These are phyloP conservation scores for Prunella vulgaris DNA, from an alignment of 257 asterid species.

Conservation along the genomic window DNA sequence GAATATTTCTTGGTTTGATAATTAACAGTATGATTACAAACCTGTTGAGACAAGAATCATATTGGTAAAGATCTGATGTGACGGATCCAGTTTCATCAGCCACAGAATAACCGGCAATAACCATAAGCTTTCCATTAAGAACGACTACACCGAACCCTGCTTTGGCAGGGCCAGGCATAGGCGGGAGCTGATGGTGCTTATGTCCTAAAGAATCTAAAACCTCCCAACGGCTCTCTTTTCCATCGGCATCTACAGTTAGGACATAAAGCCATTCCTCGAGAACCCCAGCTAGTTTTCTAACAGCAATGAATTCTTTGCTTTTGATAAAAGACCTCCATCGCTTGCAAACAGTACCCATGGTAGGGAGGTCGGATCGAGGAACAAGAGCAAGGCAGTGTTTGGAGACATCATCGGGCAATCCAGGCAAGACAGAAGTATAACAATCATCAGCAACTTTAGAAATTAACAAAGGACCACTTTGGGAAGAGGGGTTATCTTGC, in stretches of 20 bases:
- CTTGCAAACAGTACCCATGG: slow-evolving; percentile 68
- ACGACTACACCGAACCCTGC: slow-evolving; percentile 62
- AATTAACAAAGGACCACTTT: slow-evolving; percentile 21
- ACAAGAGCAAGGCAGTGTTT: slow-evolving; percentile 78
- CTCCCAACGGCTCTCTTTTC: slow-evolving; percentile 71
- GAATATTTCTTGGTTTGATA: too few relatives aligned
- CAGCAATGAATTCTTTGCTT: slow-evolving; percentile 61
- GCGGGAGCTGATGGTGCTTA: slow-evolving; percentile 43
- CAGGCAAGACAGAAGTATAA: slow-evolving; percentile 54
- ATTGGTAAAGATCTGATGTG: slow-evolving; percentile 63
- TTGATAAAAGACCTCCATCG: slow-evolving; percentile 67
- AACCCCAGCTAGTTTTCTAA: slow-evolving; percentile 67
- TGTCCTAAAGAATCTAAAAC: slow-evolving; percentile 62
- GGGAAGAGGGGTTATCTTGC: slow-evolving; percentile 24
- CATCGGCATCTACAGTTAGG: slow-evolving; percentile 50
- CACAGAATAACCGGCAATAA: slow-evolving; percentile 56
- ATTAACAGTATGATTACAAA: too few relatives aligned
- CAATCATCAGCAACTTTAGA: slow-evolving; percentile 24
- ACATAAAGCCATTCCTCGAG: slow-evolving; percentile 89
- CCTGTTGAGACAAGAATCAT: slow-evolving; percentile 85
- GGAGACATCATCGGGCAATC: slow-evolving; percentile 81
- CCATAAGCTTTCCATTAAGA: slow-evolving; percentile 68
- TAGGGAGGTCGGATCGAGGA: slow-evolving; percentile 61
- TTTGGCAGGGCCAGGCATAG: slow-evolving; percentile 65
- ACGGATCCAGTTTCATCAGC: slow-evolving; percentile 40